A percentile compares a stretch with the other conserved stretches of the same genome.
Evolutionary conservation across 495 filamentous ascomycete species (phyloP).

Genomic region (Daldinia caldariorum): DNA sequence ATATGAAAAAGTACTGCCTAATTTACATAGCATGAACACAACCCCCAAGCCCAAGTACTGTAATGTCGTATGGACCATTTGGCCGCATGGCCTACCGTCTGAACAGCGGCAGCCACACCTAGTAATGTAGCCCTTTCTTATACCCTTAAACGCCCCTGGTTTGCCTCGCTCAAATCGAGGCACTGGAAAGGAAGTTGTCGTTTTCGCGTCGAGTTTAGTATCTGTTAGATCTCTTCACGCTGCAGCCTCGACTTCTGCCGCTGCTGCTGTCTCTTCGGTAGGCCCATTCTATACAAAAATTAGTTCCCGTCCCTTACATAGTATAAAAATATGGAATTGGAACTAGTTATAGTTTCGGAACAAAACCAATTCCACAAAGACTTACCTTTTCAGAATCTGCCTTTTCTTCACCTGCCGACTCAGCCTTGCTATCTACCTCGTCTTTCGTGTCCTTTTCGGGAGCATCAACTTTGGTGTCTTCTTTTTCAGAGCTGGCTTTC

Average conservation of each 20-base stretch:
- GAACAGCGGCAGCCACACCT: slow-evolving; percentile 14
- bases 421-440: slow-evolving; percentile 42
- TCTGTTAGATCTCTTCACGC: slow-evolving; percentile 31
- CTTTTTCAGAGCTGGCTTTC: slow-evolving; percentile 58
- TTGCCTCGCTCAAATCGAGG: slow-evolving; percentile 21
- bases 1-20: slow-evolving; percentile 39
- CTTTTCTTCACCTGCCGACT: slow-evolving; percentile 42
- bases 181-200: slow-evolving; percentile 17
- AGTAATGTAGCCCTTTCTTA: slow-evolving; percentile 33
- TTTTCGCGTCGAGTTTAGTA: slow-evolving; percentile 16
- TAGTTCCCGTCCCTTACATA: slow-evolving; percentile 11
- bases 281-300: slow-evolving; percentile 25
- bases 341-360: not conserved
- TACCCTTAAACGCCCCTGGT: slow-evolving; percentile 39
- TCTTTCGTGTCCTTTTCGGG: slow-evolving; percentile 52
- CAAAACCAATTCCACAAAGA: not conserved
- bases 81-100: slow-evolving; percentile 14
- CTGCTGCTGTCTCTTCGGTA: slow-evolving; percentile 23
- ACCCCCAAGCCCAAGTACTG: slow-evolving; percentile 33
- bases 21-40: slow-evolving; percentile 47
- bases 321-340: not conserved
- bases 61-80: slow-evolving; percentile 29
- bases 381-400: slow-evolving; percentile 50
- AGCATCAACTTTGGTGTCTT: slow-evolving; percentile 49
- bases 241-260: slow-evolving; percentile 31